phyloP scores from a whole-genome alignment of 306 rosid species.

The Parietaria judaica region DNA sequence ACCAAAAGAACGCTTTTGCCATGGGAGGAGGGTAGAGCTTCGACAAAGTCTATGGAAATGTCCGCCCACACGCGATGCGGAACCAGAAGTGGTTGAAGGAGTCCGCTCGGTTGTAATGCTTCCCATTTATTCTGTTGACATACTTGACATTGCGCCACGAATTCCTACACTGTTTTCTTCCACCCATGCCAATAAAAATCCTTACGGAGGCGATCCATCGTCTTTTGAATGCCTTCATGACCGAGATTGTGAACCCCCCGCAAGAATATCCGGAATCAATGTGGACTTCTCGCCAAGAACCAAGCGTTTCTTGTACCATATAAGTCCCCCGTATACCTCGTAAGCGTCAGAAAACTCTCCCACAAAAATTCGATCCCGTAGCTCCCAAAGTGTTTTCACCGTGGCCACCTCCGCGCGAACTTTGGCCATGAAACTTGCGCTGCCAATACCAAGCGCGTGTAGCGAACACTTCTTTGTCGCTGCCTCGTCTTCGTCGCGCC shows the following conservation, averaged over 20 bases:
- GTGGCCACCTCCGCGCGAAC: background rate
- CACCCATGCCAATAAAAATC: background rate
- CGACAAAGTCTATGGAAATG: background rate
- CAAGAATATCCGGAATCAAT: background rate
- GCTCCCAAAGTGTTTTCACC: background rate
- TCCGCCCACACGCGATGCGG: background rate
- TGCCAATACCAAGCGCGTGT: too few species aligned
- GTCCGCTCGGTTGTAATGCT: background rate
- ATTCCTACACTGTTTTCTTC: background rate
- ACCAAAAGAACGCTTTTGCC: background rate
- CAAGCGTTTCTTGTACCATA: background rate
- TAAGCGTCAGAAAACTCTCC: background rate
- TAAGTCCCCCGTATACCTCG: background rate
- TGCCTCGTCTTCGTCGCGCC: too few species aligned
- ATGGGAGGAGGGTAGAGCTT: background rate
- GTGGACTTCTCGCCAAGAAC: background rate
- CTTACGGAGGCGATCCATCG: background rate
- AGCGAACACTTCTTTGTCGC: too few species aligned
- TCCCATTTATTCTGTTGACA: background rate
- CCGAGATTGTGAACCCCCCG: background rate
- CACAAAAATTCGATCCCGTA: background rate
- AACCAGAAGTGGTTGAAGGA: background rate
- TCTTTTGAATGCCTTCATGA: background rate
- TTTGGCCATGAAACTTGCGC: background rate
- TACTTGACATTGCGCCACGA: background rate